Evolutionary conservation across 305 asterid genomes (phyloP), one percentile per base, ranked within the genome.

Genomic region (Ilex paraguariensis): DNA sequence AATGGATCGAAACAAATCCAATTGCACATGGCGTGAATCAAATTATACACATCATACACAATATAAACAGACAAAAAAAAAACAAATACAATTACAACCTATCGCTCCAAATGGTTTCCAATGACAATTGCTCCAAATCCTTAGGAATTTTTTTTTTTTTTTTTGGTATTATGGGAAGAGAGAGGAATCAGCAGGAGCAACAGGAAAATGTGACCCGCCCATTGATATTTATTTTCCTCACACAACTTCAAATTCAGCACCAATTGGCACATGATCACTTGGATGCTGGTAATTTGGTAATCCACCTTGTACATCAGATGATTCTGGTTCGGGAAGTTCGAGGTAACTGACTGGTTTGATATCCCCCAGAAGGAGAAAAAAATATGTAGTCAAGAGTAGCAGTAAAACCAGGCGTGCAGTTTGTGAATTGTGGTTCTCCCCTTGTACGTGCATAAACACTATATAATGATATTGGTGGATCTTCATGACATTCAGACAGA

Each of bases 221-320:
- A 36, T 2, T 5, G 42, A 36, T 5, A 36, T 36, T 36, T 36
- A 5, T 0, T 36, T 4, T 36, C 6, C 6, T 36, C 42, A 36
- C 9, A 86, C 40, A 16, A 67, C 81, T 70, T 81, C 87, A 77
- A 92, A 92, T 73, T 87, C 98, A 52, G 91, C 90, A 58, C 98
- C 98, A 32, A 89, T 82, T 1, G 97, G 98, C 3, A 92, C 90
- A 78, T 92, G 98, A 68, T 92, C 98, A 11, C 97, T 92, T 7
- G 98, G 98, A 69, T 92, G 96, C 71, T 79, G 75, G 77, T 82
- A 68, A 71, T 92, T 92, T 5, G 98, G 98, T 72, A 89, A 75
- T 9, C 98, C 90, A 17, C 98, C 96, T 32, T 17, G 68, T 31
- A 89, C 72, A 57, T 92, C 95, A 1, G 81, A 53, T 3, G 97